Base-by-base conservation (phyloP, 2,329 filamentous ascomycete genomes). In the Cadophora sp. region DNA sequence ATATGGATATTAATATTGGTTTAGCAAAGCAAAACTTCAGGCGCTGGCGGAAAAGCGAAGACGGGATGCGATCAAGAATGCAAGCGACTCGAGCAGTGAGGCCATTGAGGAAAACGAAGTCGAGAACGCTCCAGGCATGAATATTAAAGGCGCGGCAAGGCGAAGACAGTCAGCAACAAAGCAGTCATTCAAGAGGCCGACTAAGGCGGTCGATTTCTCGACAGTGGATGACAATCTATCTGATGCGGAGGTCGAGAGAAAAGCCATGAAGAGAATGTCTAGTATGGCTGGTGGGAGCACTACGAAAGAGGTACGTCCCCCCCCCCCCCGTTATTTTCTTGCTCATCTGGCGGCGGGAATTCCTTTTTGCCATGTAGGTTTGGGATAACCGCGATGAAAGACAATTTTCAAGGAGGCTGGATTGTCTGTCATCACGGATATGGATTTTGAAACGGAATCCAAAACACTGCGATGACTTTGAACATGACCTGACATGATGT, bases 31-130 rank as follows among this genome's bases (percentile, higher is more conserved):
- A 7, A 63, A 36, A n/a, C 61, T 63, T 27, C 33, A 45, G 20
- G 50, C 61, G 9, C 13, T 63, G 16, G 61, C 36, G n/a, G 65
- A 69, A 64, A 71, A 8, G n/a, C 66, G 70, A 1, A 66, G 68
- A 16, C 33, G 36, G 56, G 8, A 65, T 27, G 20, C 65, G 1
- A 36, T 30, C 13, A 36, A n/a, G 62, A 65, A 69, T 27, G 66
- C 69, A 4, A 67, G 69, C 13, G 65, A 68, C 9, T 73, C 73
- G 18, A 73, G 68, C 20, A 73, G 73, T 48, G 77, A 79, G 60
- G 75, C 77, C 27, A 68, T 64, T 18, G 72, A 73, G 27, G 67
- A 72, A 11, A 62, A 71, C 64, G 64, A 50, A 11, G 41, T 66
- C 13, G 62, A 67, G 7, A 58, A 71, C 56, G 60, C 43, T 30